Conservation (phyloP, 202 grass and related monocot species). For the Setaria italica region DNA sequence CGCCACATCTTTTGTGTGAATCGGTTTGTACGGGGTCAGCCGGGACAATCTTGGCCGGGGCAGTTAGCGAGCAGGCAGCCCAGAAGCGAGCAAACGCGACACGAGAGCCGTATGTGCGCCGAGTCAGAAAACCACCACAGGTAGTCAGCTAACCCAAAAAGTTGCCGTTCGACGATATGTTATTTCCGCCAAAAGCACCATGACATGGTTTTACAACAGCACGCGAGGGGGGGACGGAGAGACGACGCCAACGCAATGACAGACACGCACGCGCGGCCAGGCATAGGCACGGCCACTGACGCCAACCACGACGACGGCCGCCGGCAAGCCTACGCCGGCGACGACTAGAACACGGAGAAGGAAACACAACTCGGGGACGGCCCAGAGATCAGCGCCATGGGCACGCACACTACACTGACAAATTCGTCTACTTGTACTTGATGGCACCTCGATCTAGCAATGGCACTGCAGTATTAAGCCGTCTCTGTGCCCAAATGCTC, state of each 20-base stretch:
- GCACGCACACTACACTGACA: slow-evolving; percentile 36
- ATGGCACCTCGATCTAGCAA: slow-evolving; percentile 31
- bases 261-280: slow-evolving; percentile 34
- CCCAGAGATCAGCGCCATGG: neutral
- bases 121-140: neutral
- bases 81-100: neutral
- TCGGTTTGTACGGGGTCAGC: neutral
- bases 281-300: slow-evolving; percentile 18
- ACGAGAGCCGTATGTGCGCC: neutral
- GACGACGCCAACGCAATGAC: slow-evolving; percentile 33
- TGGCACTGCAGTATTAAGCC: slow-evolving; percentile 33
- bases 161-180: slow-evolving; percentile 36
- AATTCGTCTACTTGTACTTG: slow-evolving; percentile 30
- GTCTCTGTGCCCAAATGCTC: slow-evolving; percentile 47
- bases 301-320: slow-evolving; percentile 19
- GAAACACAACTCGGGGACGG: slow-evolving; percentile 2
- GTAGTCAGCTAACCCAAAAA: slow-evolving; percentile 11
- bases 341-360: neutral
- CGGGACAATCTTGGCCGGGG: neutral
- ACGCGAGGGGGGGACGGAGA: neutral
- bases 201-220: slow-evolving; percentile 44
- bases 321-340: slow-evolving; percentile 44
- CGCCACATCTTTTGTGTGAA: slow-evolving; percentile 37
- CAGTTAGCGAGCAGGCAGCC: neutral
- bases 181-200: slow-evolving; percentile 45